Conservation (phyloP, 768 basidiomycete genomes). For the Trametes coccinea region DNA sequence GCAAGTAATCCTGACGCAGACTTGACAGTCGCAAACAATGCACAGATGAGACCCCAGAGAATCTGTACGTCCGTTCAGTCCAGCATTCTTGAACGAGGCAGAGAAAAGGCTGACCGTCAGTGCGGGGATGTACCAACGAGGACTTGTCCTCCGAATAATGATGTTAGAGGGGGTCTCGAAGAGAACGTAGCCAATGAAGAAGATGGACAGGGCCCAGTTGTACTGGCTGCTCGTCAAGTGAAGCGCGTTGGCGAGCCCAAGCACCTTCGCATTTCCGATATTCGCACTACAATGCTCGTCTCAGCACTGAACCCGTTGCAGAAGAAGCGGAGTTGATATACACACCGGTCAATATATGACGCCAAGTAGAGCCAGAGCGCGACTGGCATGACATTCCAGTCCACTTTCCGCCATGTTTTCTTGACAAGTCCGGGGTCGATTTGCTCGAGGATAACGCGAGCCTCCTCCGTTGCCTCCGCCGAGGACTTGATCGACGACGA, state of each 20-base stretch:
- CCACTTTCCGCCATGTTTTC: constrained; percentile 33
- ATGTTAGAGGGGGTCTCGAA: constrained; percentile 45
- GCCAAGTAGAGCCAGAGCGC: constrained; percentile 42
- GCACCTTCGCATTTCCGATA: constrained; percentile 36
- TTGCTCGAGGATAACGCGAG: constrained; percentile 17
- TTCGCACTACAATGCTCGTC: constrained; percentile 25
- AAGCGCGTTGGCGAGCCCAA: constrained; percentile 29
- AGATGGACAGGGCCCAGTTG: constrained; percentile 43
- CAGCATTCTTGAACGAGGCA: constrained; percentile 1
- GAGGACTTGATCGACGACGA: constrained; percentile 12
- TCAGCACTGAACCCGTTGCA: not conserved
- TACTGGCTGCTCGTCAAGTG: constrained; percentile 34
- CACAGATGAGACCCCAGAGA: constrained; percentile 35
- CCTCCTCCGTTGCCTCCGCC: constrained; percentile 8
- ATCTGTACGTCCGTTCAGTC: constrained; percentile 16
- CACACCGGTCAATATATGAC: constrained; percentile 32
- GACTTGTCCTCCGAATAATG: constrained; percentile 37
- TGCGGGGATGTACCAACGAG: constrained; percentile 39
- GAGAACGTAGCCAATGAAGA: constrained; percentile 42
- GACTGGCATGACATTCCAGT: constrained; percentile 38
- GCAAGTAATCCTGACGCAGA: constrained; percentile 36
- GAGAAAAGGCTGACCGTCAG: constrained; percentile 35
- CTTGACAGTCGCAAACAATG: constrained; percentile 29
- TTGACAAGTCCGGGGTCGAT: constrained; percentile 23
- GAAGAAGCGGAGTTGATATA: not conserved